These are phyloP conservation scores for Candida ortonii DNA, from an alignment of 805 yeast species.

Conservation along the genomic window DNA sequence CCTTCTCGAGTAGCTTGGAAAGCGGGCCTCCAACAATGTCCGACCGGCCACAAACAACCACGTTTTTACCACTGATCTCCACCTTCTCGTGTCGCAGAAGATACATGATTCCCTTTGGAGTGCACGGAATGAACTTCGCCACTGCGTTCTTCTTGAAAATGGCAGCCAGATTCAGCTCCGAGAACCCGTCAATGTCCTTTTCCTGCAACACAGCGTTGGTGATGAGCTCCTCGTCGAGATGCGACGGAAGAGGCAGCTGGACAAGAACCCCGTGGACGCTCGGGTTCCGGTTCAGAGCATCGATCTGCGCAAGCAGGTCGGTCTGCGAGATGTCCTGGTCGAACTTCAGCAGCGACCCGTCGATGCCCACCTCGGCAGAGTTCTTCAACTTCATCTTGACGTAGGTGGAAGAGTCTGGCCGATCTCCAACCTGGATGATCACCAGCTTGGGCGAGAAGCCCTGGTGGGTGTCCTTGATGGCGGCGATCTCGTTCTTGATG, in stretches of 20 bases:
- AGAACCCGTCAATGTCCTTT: conserved; percentile 96
- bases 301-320: conserved; percentile 57
- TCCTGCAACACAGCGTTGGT: conserved; percentile 78
- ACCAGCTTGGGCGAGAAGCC: conserved; percentile 73
- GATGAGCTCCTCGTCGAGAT: conserved; percentile 71
- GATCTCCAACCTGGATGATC: conserved; percentile 83
- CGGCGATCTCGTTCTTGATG: conserved; percentile 49
- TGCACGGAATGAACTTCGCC: conserved; percentile 87
- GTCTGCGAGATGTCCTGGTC: conserved; percentile 60
- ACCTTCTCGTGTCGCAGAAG: conserved; percentile 70
- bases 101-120: conserved; percentile 90
- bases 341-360: conserved; percentile 62
- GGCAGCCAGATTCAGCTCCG: conserved; percentile 85
- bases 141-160: conserved; percentile 80
- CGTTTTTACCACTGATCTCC: conserved; percentile 69
- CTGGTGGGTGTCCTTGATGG: conserved; percentile 40
- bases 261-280: conserved; percentile 82
- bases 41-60: conserved; percentile 91
- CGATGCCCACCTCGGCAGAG: conserved; percentile 77
- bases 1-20: conserved; percentile 72
- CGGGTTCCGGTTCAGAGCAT: conserved; percentile 66
- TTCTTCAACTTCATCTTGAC: conserved; percentile 91
- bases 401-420: conserved; percentile 90
- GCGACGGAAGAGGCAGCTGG: conserved; percentile 85
- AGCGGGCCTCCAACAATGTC: conserved; percentile 97